phyloP scores from a whole-genome alignment of 139 green algal genomes.

The Medakamo hakoo region DNA sequence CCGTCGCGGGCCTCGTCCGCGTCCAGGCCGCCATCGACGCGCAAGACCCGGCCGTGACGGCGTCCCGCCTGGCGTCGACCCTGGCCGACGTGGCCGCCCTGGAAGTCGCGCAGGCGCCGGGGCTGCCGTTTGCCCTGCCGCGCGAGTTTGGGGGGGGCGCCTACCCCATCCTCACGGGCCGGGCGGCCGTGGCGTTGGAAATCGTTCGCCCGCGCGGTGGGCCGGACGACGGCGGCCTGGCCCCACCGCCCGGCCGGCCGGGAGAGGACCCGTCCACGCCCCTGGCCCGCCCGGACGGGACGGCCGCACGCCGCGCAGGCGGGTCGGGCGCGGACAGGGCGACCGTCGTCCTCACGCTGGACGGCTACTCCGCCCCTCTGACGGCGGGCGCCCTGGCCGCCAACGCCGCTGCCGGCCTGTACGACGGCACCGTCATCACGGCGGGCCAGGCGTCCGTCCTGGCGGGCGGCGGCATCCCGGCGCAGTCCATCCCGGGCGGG shows the following conservation, averaged over 20 bases:
- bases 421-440: slow-evolving; percentile 25
- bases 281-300: too few species aligned
- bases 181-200: slow-evolving; percentile 30
- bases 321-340: too few species aligned
- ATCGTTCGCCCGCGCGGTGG: slow-evolving; percentile 10
- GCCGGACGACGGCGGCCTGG: slow-evolving; percentile 8
- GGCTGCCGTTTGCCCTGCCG: slow-evolving; percentile 40
- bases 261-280: too few species aligned
- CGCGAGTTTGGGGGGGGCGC: slow-evolving; percentile 20
- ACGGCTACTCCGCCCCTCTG: slow-evolving; percentile 57
- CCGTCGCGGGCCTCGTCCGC: slow-evolving; percentile 8
- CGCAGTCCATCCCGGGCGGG: slow-evolving; percentile 5
- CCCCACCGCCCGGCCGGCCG: too few species aligned
- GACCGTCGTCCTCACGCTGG: slow-evolving; percentile 28
- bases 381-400: slow-evolving; percentile 50
- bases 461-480: slow-evolving; percentile 4
- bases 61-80: slow-evolving; percentile 17
- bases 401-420: slow-evolving; percentile 51
- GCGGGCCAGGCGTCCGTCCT: slow-evolving; percentile 12
- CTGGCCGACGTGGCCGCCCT: slow-evolving; percentile 42
- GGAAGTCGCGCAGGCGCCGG: slow-evolving; percentile 62
- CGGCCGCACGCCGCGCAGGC: too few species aligned
- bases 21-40: slow-evolving; percentile 12
- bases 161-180: slow-evolving; percentile 31
- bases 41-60: slow-evolving; percentile 24